A percentile compares a stretch with the other conserved stretches of the same genome.
Evolutionary conservation across 306 rosid genomes (phyloP).

Genomic region (Castanea mollissima): DNA sequence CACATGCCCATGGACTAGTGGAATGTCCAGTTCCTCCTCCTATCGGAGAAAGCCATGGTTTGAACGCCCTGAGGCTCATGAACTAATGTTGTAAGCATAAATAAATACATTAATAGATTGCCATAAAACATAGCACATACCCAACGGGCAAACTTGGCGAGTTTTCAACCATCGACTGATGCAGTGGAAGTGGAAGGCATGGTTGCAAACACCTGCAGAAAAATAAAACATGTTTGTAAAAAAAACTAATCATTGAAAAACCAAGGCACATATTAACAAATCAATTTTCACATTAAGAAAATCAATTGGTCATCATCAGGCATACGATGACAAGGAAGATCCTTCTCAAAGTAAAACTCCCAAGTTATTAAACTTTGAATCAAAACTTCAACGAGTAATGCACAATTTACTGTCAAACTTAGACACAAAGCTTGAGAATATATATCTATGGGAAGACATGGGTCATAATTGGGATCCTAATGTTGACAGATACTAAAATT

Average conservation of each 20-base stretch:
- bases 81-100: background rate
- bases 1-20: no score
- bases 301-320: no score
- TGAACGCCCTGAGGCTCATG: no score
- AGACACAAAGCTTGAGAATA: background rate
- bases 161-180: constrained; percentile 95
- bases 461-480: background rate
- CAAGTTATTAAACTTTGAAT: no score
- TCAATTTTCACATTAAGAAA: background rate
- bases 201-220: constrained; percentile 58
- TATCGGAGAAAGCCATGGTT: no score
- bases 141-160: constrained; percentile 92
- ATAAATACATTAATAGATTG: background rate
- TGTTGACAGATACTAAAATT: background rate
- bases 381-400: background rate
- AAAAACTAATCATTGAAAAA: background rate
- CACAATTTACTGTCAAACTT: background rate
- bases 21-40: no score
- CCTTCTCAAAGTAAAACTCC: background rate
- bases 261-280: background rate
- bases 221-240: background rate
- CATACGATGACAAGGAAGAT: background rate
- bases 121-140: constrained; percentile 36
- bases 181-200: constrained; percentile 96
- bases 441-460: background rate